Conservation (phyloP, 2,329 filamentous ascomycete genomes). For the Trichoderma simmonsii region DNA sequence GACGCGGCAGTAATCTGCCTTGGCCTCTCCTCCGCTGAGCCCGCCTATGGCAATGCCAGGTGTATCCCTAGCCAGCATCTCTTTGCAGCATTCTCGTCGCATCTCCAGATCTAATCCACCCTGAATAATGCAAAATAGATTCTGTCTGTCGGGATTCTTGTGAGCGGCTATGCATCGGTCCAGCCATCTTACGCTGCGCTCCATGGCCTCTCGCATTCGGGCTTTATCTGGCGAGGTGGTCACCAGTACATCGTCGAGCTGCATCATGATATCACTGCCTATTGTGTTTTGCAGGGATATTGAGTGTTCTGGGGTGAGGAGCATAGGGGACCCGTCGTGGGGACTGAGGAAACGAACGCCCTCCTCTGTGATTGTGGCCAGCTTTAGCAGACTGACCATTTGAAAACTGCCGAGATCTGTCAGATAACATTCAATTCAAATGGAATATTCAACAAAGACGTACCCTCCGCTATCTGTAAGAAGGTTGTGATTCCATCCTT, state of each 20-base stretch:
- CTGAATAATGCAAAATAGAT: constrained; percentile 98
- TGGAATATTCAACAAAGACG: constrained; percentile 22
- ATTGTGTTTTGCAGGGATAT: constrained; percentile 96
- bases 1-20: constrained; percentile 86
- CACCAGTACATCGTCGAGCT: constrained; percentile 95
- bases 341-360: constrained; percentile 95
- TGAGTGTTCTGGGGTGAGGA: constrained; percentile 95
- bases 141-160: constrained; percentile 76
- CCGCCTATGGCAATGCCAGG: constrained; percentile 97
- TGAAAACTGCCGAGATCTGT: constrained; percentile 69
- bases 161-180: constrained; percentile 93
- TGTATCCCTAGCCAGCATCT: constrained; percentile 88
- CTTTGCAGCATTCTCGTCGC: constrained; percentile 74
- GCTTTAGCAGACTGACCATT: constrained; percentile 93
- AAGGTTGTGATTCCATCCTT: constrained; percentile 94
- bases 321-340: constrained; percentile 92
- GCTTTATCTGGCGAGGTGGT: constrained; percentile 87
- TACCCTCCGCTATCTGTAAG: constrained; percentile 77
- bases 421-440: neutral
- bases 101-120: constrained; percentile 88
- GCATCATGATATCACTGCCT: constrained; percentile 98
- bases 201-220: constrained; percentile 92
- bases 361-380: constrained; percentile 92
- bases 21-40: constrained; percentile 90
- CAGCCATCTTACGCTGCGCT: constrained; percentile 90